These are phyloP conservation scores for Dactylellina haptotyla DNA, from an alignment of 2,329 filamentous ascomycete species.

Conservation along the genomic window DNA sequence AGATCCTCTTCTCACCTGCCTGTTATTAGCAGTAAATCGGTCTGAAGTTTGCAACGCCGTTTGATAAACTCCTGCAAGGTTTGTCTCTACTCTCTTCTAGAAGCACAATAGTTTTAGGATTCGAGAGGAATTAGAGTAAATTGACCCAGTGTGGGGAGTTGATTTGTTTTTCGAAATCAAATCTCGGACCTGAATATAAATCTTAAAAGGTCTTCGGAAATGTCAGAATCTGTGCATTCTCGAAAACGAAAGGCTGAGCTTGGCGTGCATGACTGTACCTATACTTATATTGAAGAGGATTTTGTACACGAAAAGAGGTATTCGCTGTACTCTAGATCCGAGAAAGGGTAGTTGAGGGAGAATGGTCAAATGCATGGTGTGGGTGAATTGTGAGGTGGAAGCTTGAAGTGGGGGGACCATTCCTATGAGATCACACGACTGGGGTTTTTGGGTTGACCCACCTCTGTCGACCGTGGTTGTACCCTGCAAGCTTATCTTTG, in stretches of 20 bases:
- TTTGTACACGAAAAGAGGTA: not conserved
- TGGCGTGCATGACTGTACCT: conserved; percentile 32
- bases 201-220: conserved; percentile 13
- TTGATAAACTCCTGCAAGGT: too few relatives aligned
- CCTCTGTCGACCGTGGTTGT: conserved; percentile 3
- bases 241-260: conserved; percentile 29
- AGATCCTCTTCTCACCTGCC: not conserved
- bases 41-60: not conserved
- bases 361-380: conserved; percentile 10
- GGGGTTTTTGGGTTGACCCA: conserved; percentile 27
- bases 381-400: conserved; percentile 5
- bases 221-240: conserved; percentile 20
- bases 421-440: conserved; percentile 37
- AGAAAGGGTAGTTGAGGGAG: conserved; percentile 27
- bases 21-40: not conserved
- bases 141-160: not conserved
- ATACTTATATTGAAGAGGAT: not conserved
- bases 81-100: not conserved
- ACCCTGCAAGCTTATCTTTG: conserved; percentile 40
- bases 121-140: not conserved
- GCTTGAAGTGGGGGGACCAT: conserved; percentile 7
- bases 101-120: conserved; percentile 5
- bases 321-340: conserved; percentile 15
- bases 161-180: conserved; percentile 11
- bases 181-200: conserved; percentile 15